Evolutionary conservation across 768 basidiomycete genomes (phyloP).

Genomic region (Tubosaeta brunneosetosa): DNA sequence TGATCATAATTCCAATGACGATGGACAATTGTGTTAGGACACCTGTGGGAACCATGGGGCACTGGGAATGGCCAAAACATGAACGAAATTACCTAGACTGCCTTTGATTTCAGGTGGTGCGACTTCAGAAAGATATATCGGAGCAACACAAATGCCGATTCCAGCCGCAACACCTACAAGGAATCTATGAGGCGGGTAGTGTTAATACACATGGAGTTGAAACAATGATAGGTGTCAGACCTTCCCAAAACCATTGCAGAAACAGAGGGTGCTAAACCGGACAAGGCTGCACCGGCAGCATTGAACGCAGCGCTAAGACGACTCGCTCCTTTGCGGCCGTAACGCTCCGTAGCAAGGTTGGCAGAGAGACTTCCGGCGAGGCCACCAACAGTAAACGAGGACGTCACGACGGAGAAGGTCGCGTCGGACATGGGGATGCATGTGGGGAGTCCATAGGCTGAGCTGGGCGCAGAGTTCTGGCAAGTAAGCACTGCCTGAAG

Average conservation of each 20-base stretch:
- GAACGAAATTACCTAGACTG: conserved; percentile 52
- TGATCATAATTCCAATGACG: conserved; percentile 82
- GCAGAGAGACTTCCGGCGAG: conserved; percentile 70
- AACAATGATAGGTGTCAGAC: conserved; percentile 32
- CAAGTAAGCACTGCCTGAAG: conserved; percentile 78
- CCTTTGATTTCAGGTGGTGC: conserved; percentile 74
- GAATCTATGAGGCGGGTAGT: conserved; percentile 36
- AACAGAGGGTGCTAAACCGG: conserved; percentile 58
- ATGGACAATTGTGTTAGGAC: conserved; percentile 80
- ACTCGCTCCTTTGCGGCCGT: conserved; percentile 67
- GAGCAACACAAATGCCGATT: conserved; percentile 71
- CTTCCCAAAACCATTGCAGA: conserved; percentile 59
- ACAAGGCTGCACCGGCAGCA: conserved; percentile 57
- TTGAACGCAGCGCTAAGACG: conserved; percentile 53
- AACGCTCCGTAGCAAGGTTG: conserved; percentile 62
- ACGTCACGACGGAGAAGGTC: conserved; percentile 78
- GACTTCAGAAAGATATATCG: conserved; percentile 82
- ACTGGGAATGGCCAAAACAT: background rate
- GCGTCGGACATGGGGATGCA: conserved; percentile 79
- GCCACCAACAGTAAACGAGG: conserved; percentile 85
- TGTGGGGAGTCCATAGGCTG: conserved; percentile 46
- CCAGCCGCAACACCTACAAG: conserved; percentile 70
- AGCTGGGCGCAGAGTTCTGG: conserved; percentile 27
- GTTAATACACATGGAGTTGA: background rate
- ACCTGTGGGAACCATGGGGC: conserved; percentile 36